phyloP scores from a whole-genome alignment of 805 yeast species.

The Hanseniaspora jakobsenii region DNA sequence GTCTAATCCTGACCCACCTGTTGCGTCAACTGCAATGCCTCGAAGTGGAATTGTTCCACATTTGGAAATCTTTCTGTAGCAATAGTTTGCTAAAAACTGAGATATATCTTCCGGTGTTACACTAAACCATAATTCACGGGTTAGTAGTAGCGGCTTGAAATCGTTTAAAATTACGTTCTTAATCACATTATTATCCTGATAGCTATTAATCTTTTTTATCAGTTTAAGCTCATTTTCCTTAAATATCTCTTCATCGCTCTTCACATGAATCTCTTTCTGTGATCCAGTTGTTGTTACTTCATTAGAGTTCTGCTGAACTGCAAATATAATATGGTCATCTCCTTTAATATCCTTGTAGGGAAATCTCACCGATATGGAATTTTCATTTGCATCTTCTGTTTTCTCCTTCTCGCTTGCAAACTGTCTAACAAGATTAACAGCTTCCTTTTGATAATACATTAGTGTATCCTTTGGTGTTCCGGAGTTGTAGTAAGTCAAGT shows the following conservation, averaged over 20 bases:
- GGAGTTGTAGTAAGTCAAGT: neutral
- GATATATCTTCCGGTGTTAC: conserved; percentile 79
- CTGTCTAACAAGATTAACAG: too few species aligned
- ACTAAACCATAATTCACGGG: conserved; percentile 69
- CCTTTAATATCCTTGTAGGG: too few species aligned
- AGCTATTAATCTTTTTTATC: conserved; percentile 18
- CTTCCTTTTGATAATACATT: neutral
- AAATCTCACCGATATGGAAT: too few species aligned
- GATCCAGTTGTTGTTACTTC: neutral
- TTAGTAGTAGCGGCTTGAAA: conserved; percentile 51
- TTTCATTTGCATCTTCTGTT: too few species aligned
- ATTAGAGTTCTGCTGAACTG: neutral
- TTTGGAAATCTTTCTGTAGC: conserved; percentile 40
- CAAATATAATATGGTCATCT: too few species aligned
- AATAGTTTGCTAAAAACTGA: conserved; percentile 41
- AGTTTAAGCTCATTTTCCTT: conserved; percentile 15
- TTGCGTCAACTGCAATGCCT: conserved; percentile 46
- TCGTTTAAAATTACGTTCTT: conserved; percentile 31
- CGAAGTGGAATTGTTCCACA: conserved; percentile 21
- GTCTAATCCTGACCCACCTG: conserved; percentile 86
- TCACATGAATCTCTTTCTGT: too few species aligned
- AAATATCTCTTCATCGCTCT: conserved; percentile 20
- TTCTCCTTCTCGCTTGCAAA: too few species aligned
- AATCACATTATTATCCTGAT: conserved; percentile 17
- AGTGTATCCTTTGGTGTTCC: too few species aligned